phyloP scores from a whole-genome alignment of 192 early-diverging fungal genomes.

The Dissophora globulifera region DNA sequence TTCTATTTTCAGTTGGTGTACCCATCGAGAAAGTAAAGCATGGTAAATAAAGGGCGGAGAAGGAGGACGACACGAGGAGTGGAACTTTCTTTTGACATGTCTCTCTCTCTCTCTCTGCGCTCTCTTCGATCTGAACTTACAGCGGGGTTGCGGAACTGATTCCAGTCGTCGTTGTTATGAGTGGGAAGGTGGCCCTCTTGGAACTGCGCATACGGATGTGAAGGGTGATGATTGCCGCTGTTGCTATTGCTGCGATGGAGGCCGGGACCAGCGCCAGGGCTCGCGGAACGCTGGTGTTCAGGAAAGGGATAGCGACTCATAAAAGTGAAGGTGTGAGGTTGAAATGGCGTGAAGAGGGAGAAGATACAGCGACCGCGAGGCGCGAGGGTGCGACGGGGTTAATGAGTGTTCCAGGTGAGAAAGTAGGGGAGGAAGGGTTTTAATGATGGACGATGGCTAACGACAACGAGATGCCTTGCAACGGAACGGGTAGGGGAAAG shows the following conservation, averaged over 20 bases:
- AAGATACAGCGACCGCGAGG: too few species aligned
- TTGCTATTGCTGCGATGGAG: neutral
- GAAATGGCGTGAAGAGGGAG: neutral
- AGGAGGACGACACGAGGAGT: too few species aligned
- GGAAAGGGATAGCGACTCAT: slow-evolving; percentile 16
- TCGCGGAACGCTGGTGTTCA: neutral
- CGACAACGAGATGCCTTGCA: neutral
- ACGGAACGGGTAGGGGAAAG: neutral
- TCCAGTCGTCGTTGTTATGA: slow-evolving; percentile 30
- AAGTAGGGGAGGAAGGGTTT: too few species aligned
- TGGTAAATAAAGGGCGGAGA: too few species aligned
- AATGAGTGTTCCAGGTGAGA: too few species aligned
- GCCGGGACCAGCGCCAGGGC: neutral
- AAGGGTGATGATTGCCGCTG: neutral
- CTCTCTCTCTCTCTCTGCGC: too few species aligned
- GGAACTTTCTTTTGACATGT: too few species aligned
- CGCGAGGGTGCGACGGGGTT: too few species aligned
- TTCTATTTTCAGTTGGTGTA: slow-evolving; percentile 26
- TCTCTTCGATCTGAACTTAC: too few species aligned
- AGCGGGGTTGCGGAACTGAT: slow-evolving; percentile 20
- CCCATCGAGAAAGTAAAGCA: too few species aligned
- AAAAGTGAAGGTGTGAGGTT: neutral
- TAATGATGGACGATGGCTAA: neutral
- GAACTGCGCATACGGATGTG: slow-evolving; percentile 13
- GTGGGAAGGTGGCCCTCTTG: slow-evolving; percentile 29